phyloP scores from a whole-genome alignment of 1,139 yeast genomes.

The Trichomonascaceae sp. region DNA sequence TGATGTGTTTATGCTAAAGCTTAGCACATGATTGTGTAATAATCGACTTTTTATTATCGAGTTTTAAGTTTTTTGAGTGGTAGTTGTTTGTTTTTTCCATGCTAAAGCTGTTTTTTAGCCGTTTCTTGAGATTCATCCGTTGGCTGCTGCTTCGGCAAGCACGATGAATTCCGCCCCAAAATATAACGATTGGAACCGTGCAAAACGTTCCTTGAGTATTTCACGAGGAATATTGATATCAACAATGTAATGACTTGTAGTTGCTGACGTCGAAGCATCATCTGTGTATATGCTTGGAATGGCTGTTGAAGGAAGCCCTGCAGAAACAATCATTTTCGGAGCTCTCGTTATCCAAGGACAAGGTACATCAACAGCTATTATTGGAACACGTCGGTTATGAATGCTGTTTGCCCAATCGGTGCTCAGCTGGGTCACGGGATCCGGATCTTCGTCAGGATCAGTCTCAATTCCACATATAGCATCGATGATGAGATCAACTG shows the following conservation, averaged over 20 bases:
- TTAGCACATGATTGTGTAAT: neutral
- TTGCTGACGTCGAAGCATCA: neutral
- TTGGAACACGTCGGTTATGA: slow-evolving; percentile 6
- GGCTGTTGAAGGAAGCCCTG: slow-evolving; percentile 8
- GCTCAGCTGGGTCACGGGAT: slow-evolving; percentile 5
- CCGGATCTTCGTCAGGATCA: slow-evolving; percentile 9
- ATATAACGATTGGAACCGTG: slow-evolving; percentile 7
- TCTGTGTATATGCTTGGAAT: slow-evolving; percentile 7
- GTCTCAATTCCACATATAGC: slow-evolving; percentile 10
- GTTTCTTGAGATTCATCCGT: too few relatives aligned
- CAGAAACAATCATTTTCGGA: slow-evolving; percentile 7
- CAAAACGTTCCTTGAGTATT: slow-evolving; percentile 5
- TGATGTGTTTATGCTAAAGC: neutral
- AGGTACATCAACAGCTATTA: slow-evolving; percentile 9
- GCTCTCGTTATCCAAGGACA: slow-evolving; percentile 8
- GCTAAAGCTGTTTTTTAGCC: neutral
- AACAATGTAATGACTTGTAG: slow-evolving; percentile 4
- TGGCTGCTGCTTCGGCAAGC: neutral
- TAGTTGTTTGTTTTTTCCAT: too few relatives aligned
- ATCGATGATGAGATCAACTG: slow-evolving; percentile 8
- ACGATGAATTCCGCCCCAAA: slow-evolving; percentile 9
- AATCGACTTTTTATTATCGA: neutral
- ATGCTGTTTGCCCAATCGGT: slow-evolving; percentile 8
- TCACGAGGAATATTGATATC: slow-evolving; percentile 7
- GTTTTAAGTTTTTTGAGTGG: too few relatives aligned